Evolutionary conservation across 1,139 yeast species (phyloP).

Genomic region (Saccharomyces hybrid): DNA sequence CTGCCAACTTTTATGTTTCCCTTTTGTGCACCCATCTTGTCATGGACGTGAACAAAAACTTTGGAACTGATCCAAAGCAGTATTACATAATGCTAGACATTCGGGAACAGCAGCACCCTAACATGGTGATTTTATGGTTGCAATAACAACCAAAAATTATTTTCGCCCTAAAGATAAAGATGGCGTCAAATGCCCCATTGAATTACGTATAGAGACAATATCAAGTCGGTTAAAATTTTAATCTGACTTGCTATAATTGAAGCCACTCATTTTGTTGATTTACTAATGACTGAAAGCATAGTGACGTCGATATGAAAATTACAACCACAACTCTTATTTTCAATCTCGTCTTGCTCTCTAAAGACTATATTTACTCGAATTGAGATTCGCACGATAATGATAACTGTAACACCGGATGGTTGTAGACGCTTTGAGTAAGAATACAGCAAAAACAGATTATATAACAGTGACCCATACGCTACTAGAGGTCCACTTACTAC

Average conservation of each 20-base stretch:
- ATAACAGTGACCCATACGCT: neutral
- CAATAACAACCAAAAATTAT: neutral
- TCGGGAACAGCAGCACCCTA: neutral
- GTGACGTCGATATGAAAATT: neutral
- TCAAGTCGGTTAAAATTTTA: neutral
- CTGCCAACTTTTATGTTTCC: neutral
- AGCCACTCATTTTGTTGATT: neutral
- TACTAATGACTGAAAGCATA: neutral
- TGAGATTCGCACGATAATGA: neutral
- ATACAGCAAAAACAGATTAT: neutral
- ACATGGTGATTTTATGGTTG: neutral
- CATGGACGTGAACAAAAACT: neutral
- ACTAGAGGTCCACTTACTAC: neutral
- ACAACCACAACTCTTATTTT: neutral
- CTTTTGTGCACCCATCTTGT: conserved; percentile 35
- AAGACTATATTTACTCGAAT: neutral
- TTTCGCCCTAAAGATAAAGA: neutral
- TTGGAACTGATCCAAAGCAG: neutral
- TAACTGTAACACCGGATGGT: neutral
- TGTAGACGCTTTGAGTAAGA: neutral
- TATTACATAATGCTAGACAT: neutral
- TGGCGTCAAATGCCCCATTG: neutral
- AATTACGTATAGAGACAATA: neutral
- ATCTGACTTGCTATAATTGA: neutral
- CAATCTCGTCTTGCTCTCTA: neutral